Conservation (phyloP, 1,284 basidiomycete genomes). For the Boletus smithii region DNA sequence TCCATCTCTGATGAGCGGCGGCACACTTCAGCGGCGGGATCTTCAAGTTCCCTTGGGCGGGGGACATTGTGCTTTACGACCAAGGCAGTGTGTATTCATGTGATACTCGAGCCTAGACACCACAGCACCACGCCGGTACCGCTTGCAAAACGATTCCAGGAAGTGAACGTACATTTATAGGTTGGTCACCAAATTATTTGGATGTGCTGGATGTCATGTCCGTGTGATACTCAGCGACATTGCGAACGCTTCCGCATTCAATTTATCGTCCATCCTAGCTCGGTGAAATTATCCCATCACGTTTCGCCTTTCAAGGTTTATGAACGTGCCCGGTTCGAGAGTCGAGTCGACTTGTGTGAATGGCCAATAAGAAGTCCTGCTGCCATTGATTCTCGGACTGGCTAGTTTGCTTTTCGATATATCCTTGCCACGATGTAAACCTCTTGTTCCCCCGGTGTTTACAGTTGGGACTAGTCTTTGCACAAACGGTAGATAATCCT, state of each 20-base stretch:
- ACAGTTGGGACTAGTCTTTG: too few species aligned
- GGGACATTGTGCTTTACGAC: constrained; percentile 2
- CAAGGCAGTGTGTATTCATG: background rate
- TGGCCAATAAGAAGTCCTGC: background rate
- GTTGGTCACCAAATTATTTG: constrained; percentile 9
- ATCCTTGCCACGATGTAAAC: background rate
- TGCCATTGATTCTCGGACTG: constrained; percentile 6
- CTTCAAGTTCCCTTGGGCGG: constrained; percentile 7
- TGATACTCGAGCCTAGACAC: constrained; percentile 2
- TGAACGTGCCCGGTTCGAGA: constrained; percentile 8
- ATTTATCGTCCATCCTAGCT: constrained; percentile 2
- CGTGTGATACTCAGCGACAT: constrained; percentile 19
- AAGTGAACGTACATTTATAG: constrained; percentile 21
- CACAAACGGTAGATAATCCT: too few species aligned
- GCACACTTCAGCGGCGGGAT: background rate
- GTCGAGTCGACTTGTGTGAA: constrained; percentile 3
- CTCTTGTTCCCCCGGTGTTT: background rate
- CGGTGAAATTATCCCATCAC: constrained; percentile 5
- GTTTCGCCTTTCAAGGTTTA: background rate
- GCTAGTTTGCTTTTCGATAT: constrained; percentile 2
- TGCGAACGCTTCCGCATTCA: constrained; percentile 5
- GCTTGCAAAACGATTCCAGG: constrained; percentile 19
- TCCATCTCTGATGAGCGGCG: background rate
- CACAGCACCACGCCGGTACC: constrained; percentile 24
- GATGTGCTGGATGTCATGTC: constrained; percentile 29